Evolutionary conservation across 177 flowering plant genomes (phyloP).

Genomic region (Vitis hybrid): DNA sequence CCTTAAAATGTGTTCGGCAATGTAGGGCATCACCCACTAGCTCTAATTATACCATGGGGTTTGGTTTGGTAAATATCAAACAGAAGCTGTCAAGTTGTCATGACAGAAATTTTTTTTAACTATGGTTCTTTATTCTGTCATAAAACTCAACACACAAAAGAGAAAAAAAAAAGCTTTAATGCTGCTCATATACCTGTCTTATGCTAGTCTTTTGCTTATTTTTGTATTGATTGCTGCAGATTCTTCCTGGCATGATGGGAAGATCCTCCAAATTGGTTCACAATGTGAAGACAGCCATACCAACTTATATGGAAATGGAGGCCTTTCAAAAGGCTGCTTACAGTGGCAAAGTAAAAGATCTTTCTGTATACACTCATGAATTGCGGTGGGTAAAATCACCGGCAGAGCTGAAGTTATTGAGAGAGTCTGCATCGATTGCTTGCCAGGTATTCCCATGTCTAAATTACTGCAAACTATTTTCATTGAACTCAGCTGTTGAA

Average conservation of each 20-base stretch:
- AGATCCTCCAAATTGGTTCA: slow-evolving; percentile 64
- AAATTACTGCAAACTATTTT: background rate
- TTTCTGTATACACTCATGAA: slow-evolving; percentile 65
- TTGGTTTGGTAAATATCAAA: no score
- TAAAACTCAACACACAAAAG: no score
- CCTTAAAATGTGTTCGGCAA: no score
- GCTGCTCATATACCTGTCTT: background rate
- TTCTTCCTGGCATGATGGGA: slow-evolving; percentile 68
- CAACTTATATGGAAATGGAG: slow-evolving; percentile 60
- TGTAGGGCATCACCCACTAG: no score
- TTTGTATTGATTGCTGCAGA: slow-evolving; percentile 42
- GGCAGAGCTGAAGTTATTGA: slow-evolving; percentile 84
- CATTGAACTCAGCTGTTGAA: background rate
- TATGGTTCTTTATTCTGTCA: no score
- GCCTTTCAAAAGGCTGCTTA: slow-evolving; percentile 54
- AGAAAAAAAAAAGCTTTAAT: no score
- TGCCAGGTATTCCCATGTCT: slow-evolving; percentile 64
- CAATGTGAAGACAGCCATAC: slow-evolving; percentile 54
- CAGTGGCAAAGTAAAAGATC: slow-evolving; percentile 61
- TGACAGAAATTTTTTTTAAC: no score
- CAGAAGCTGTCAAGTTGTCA: no score
- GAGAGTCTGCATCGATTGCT: slow-evolving; percentile 81
- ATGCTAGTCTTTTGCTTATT: background rate
- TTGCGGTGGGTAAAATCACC: slow-evolving; percentile 82
- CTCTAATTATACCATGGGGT: no score